Evolutionary conservation across 768 basidiomycete species (phyloP).

Genomic region (Lactarius pseudohatsudake): DNA sequence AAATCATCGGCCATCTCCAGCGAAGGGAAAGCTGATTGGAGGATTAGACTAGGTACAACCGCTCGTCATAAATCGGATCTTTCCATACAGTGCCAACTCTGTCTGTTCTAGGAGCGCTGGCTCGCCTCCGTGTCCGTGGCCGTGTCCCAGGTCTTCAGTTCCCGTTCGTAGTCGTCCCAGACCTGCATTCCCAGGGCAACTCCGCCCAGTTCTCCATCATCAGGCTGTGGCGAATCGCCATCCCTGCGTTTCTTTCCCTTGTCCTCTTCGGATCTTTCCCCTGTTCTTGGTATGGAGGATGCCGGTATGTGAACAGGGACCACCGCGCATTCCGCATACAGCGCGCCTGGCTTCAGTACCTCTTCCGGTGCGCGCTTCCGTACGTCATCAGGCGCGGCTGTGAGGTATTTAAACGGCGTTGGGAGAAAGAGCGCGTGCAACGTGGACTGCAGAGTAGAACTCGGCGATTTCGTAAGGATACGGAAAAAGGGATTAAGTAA

Average conservation of each 20-base stretch:
- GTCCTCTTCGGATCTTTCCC: slow-evolving; percentile 31
- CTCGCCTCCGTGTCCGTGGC: neutral
- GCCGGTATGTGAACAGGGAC: slow-evolving; percentile 38
- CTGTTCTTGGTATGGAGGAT: slow-evolving; percentile 27
- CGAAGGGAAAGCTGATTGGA: neutral
- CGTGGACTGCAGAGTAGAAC: slow-evolving; percentile 66
- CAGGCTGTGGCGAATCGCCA: slow-evolving; percentile 41
- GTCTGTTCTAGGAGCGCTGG: neutral
- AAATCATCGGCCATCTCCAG: neutral
- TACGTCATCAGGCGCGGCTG: slow-evolving; percentile 32
- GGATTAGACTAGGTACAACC: neutral
- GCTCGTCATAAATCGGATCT: neutral
- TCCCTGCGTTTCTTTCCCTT: slow-evolving; percentile 30
- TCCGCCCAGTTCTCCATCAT: slow-evolving; percentile 72
- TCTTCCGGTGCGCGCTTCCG: slow-evolving; percentile 43
- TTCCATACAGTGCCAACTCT: neutral
- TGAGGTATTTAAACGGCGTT: slow-evolving; percentile 65
- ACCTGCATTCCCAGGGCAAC: slow-evolving; percentile 64
- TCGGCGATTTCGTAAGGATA: slow-evolving; percentile 67
- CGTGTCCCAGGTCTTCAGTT: slow-evolving; percentile 66
- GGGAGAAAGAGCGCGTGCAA: slow-evolving; percentile 81
- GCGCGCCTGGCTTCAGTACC: slow-evolving; percentile 71
- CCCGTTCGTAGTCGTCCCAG: slow-evolving; percentile 75
- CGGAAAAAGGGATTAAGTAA: slow-evolving; percentile 64
- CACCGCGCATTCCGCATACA: slow-evolving; percentile 76